Evolutionary conservation across 257 asterid species (phyloP).

Genomic region (Salvia rosmarinus): DNA sequence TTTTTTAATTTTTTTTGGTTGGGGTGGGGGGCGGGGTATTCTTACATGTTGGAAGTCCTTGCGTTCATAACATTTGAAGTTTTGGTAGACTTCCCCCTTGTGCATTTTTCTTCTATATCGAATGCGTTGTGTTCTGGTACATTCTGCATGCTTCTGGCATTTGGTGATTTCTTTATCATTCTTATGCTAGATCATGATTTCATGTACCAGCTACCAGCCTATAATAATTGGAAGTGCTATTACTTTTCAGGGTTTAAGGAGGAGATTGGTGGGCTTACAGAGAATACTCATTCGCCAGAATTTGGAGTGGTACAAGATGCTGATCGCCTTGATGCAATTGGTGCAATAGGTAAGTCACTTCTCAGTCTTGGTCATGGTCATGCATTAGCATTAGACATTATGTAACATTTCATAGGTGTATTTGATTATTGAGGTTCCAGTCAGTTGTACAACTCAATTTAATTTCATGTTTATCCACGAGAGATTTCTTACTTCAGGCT

Average conservation of each 20-base stretch:
- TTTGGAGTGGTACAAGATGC: conserved; percentile 97
- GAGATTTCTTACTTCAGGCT: not conserved
- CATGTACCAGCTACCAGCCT: not conserved
- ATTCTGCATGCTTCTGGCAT: conserved; percentile 1
- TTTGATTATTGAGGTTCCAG: not conserved
- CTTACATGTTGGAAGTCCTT: conserved; percentile 20
- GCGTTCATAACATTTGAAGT: not conserved
- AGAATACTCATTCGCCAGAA: conserved; percentile 52
- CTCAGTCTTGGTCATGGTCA: not conserved
- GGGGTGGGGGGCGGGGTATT: not conserved
- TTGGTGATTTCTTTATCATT: not conserved
- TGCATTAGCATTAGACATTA: not conserved
- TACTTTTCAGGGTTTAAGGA: conserved; percentile 75
- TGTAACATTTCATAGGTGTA: not conserved
- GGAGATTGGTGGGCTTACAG: conserved; percentile 60
- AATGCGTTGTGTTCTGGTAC: not conserved
- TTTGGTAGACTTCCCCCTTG: conserved; percentile 9
- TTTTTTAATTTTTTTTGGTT: no score
- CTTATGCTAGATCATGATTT: conserved; percentile 5
- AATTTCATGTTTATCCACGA: not conserved
- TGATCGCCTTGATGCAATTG: conserved; percentile 98
- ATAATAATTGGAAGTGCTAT: conserved; percentile 8
- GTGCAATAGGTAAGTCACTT: conserved; percentile 72
- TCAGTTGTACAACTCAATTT: not conserved
- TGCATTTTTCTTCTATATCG: not conserved